A percentile compares a stretch with the other conserved stretches of the same genome.
phyloP scores from a whole-genome alignment of 2,329 filamentous ascomycete genomes.

The Alternaria triticina region DNA sequence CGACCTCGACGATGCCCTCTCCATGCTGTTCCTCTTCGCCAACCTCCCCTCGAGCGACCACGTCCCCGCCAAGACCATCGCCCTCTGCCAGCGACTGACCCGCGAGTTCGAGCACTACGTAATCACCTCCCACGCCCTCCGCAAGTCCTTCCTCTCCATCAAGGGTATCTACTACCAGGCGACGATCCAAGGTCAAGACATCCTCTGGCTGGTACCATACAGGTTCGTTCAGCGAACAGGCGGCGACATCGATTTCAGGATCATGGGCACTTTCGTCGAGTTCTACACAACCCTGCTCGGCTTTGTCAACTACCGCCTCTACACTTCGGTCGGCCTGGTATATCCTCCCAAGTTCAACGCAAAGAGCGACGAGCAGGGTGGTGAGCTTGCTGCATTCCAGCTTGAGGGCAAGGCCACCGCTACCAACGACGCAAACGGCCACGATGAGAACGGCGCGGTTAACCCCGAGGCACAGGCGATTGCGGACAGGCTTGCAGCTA shows the following conservation, averaged over 20 bases:
- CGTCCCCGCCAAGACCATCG: slow-evolving; percentile 94
- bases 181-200: slow-evolving; percentile 94
- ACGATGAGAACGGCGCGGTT: slow-evolving; percentile 30
- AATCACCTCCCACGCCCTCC: slow-evolving; percentile 86
- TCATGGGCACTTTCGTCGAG: slow-evolving; percentile 99
- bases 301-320: slow-evolving; percentile 95
- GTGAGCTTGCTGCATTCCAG: slow-evolving; percentile 88
- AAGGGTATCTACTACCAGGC: slow-evolving; percentile 99
- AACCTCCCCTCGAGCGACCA: slow-evolving; percentile 89
- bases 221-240: slow-evolving; percentile 96
- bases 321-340: slow-evolving; percentile 87
- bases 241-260: slow-evolving; percentile 94
- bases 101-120: slow-evolving; percentile 98
- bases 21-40: slow-evolving; percentile 96
- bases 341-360: slow-evolving; percentile 95
- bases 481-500: slow-evolving; percentile 53
- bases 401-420: slow-evolving; percentile 75
- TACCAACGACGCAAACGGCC: slow-evolving; percentile 33
- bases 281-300: slow-evolving; percentile 97
- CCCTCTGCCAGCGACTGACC: slow-evolving; percentile 88
- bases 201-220: slow-evolving; percentile 97
- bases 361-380: slow-evolving; percentile 84
- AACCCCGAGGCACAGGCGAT: slow-evolving; percentile 57
- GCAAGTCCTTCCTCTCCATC: slow-evolving; percentile 96
- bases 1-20: slow-evolving; percentile 95